Evolutionary conservation across 1,139 yeast species (phyloP), one percentile per base, ranked within the genome.

Genomic region (Petasospora fabianii): DNA sequence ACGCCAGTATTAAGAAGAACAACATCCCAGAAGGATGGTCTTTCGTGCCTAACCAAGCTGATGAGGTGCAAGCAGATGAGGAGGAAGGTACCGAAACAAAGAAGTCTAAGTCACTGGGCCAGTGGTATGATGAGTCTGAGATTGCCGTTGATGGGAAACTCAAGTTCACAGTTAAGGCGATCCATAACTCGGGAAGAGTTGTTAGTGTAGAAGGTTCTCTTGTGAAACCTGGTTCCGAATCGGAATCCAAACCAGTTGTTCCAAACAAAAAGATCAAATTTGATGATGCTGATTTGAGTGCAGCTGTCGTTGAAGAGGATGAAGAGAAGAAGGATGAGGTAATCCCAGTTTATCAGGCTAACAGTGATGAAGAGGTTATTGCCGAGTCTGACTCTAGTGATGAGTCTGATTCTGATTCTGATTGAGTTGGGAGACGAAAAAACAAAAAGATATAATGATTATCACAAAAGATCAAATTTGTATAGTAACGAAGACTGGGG

Each of bases 201-300:
- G 80, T 88, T 15, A 82, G 94, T 7, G 73, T 90, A 13, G 95
- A 87, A 48, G 97, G 97, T 13, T 80, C 96, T 0, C 68, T 90
- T 47, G 62, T 85, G 15, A 50, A 54, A 43, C 56, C 55, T 14
- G 58, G 54, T 19, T 39, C 44, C 10, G 58, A 55, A 35, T 61
- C 55, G 8, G 67, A 63, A 36, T 57, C 60, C 20, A 42, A 61
- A 38, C 66, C 70, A 15, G 68, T 65, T 10, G 66, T 64, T 28
- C 66, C 69, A 11, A 64, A 61, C 50, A 66, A 60, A 44, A 67
- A 63, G 49, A 65, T 65, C 39, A 60, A 55, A 18, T 65, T 65
- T 43, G 69, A 65, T 46, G 70, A 65, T 47, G 62, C 57, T 19
- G 47, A 43, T 6, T 7, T 27, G 17, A 31, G 36, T 8, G 10